phyloP scores from a whole-genome alignment of 2,329 filamentous ascomycete species.

The Ophiostoma ips region DNA sequence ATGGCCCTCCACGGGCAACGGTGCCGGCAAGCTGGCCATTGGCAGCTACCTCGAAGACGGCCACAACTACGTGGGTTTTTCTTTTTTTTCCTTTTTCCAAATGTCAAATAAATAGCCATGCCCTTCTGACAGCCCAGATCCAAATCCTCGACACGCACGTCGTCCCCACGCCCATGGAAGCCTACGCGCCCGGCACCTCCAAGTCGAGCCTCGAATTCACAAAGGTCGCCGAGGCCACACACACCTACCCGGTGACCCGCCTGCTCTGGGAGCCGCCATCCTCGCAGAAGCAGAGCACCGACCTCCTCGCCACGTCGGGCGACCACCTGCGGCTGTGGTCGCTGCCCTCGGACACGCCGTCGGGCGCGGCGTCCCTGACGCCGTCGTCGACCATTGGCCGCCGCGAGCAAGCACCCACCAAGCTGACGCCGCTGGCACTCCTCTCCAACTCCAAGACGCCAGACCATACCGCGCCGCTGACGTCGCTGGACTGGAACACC shows the following conservation, averaged over 20 bases:
- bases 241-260: slow-evolving; percentile 92
- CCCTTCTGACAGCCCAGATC: slow-evolving; percentile 42
- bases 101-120: no score
- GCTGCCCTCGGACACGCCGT: slow-evolving; percentile 54
- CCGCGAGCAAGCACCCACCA: slow-evolving; percentile 48
- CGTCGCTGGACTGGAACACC: slow-evolving; percentile 95
- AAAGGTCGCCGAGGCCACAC: slow-evolving; percentile 89
- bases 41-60: slow-evolving; percentile 96
- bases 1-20: slow-evolving; percentile 69
- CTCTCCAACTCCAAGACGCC: slow-evolving; percentile 97
- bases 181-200: slow-evolving; percentile 53
- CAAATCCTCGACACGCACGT: slow-evolving; percentile 91
- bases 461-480: slow-evolving; percentile 92
- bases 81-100: background rate
- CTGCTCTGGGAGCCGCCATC: slow-evolving; percentile 94
- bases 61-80: slow-evolving; percentile 69
- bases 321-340: slow-evolving; percentile 94
- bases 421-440: slow-evolving; percentile 82
- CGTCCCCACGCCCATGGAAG: slow-evolving; percentile 52
- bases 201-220: slow-evolving; percentile 77
- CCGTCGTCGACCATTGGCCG: slow-evolving; percentile 7
- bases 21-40: slow-evolving; percentile 83
- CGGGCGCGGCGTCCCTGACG: slow-evolving; percentile 38
- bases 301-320: slow-evolving; percentile 86
- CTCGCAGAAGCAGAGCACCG: slow-evolving; percentile 86